Base-by-base conservation (phyloP, 345 rosid genomes). In the Moringa oleifera region DNA sequence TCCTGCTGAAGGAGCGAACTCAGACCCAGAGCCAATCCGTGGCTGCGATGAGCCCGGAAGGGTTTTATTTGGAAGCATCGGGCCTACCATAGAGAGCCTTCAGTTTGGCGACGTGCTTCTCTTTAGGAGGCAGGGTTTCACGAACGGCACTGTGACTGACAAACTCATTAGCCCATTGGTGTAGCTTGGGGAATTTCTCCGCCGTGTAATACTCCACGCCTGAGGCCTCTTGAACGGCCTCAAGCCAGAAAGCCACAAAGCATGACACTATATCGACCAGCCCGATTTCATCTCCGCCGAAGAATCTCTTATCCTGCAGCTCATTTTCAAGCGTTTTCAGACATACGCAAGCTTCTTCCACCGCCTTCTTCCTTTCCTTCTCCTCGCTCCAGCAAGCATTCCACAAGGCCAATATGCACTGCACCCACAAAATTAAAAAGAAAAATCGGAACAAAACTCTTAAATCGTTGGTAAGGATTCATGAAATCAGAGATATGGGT, bases 311-410 rank as follows among this genome's bases (percentile, higher is more conserved):
- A 1, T 56, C 62, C 18, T 49, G 17, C 20, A 65, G 54, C 45
- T 57, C 59, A 37, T 58, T 51, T 36, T 71, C 71, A 13, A 71
- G 69, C 13, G 61, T 41, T 25, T 55, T 59, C 4, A 71, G 51
- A 22, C 56, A 33, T 53, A 28, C 56, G 6, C 23, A 18, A 15
- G 45, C 59, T 47, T 70, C 69, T 64, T 65, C 58, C 53, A 25
- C 0, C 0, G 52, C 45, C 53, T 71, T 25, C 51, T 61, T 31
- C 28, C 64, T 21, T 13, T 65, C 62, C 20, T 59, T 25, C 41
- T 28, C 67, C 18, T 28, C 6, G 28, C 33, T 23, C 31, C 13
- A 7, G 21, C 18, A 47, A 17, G 52, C 59, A 18, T 54, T 31
- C 59, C 21, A 18, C 20, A 49, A 6, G 15, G 10, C 15, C 52